phyloP scores from a whole-genome alignment of 78 protist genomes.

The Protostelium mycophagum region DNA sequence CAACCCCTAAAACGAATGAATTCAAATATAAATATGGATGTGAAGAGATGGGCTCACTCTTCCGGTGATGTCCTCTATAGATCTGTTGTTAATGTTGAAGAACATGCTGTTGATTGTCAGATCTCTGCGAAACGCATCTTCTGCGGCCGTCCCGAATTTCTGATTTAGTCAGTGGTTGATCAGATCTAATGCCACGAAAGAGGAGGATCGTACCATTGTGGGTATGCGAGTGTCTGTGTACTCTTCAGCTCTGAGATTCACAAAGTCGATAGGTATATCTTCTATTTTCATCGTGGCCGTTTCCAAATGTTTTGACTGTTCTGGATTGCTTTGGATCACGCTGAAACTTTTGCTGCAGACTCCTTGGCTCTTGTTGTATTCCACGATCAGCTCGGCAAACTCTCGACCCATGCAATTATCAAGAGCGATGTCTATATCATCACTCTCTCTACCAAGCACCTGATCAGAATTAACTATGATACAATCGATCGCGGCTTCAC shows the following conservation, averaged over 20 bases:
- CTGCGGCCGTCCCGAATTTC: slow-evolving; percentile 82
- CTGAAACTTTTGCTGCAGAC: slow-evolving; percentile 36
- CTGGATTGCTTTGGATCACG: slow-evolving; percentile 80
- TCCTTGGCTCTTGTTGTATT: slow-evolving; percentile 10
- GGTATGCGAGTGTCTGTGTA: slow-evolving; percentile 82
- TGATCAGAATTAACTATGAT: not conserved
- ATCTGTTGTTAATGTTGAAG: slow-evolving; percentile 78
- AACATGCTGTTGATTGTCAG: slow-evolving; percentile 93
- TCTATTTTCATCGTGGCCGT: slow-evolving; percentile 76
- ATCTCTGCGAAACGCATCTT: slow-evolving; percentile 93
- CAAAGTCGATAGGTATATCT: slow-evolving; percentile 84
- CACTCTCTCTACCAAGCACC: slow-evolving; percentile 59
- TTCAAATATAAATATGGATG: not conserved
- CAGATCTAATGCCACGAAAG: not conserved
- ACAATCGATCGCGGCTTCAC: not conserved
- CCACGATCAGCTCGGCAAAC: slow-evolving; percentile 65
- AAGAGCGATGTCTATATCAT: slow-evolving; percentile 87
- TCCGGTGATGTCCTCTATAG: slow-evolving; percentile 75
- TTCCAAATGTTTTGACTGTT: slow-evolving; percentile 91
- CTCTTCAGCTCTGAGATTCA: slow-evolving; percentile 83
- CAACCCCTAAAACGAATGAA: slow-evolving; percentile 61
- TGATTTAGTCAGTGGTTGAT: not conserved
- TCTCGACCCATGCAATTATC: slow-evolving; percentile 58
- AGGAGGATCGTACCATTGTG: slow-evolving; percentile 24
- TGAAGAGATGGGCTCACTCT: not conserved